Evolutionary conservation across 345 rosid species (phyloP), one percentile per base, ranked within the genome.

Genomic region (Turritis glabra): DNA sequence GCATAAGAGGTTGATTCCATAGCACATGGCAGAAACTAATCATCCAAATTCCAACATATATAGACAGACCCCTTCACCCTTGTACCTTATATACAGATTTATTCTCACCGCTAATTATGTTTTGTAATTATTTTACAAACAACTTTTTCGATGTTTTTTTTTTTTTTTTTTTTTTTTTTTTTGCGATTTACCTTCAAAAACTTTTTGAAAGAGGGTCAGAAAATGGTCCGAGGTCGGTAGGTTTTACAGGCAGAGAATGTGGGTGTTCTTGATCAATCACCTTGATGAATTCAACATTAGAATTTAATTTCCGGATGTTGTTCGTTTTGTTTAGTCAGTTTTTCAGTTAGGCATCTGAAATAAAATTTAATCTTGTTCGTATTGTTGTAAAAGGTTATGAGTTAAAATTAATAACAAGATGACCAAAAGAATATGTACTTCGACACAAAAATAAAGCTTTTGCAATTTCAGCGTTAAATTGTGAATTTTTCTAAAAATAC

Each of bases 11-110:
- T 68, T 63, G 84, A 87, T 76, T 80, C 82, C 82, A 52, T 23
- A 41, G 87, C 92, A 86, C 89, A 86, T 85, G 96, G 80, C 74
- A 64, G 67, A 71, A 64, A 77, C 76, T 77, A 77, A 71, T 50
- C 60, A 63, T 63, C 67, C n/a, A n/a, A n/a, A n/a, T n/a, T n/a
- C n/a, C 71, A 70, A 64, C 61, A 70, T 70, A 63, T 70, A 54
- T 46, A 64, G 70, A 70, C 71, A 55, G 35, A 33, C 41, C 25
- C 46, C 35, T 59, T 50, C 68, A 38, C 48, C 54, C 11, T 59
- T 67, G 55, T 64, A 46, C 13, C 29, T 8, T 53, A 32, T 70
- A 60, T 69, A 44, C 63, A 35, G 1, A 74, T 48, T 26, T 37
- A 48, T 58, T 58, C 18, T 65, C 5, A 27, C 60, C 26, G 37